phyloP scores from a whole-genome alignment of 1,139 yeast species.

The Spathaspora sp. region DNA sequence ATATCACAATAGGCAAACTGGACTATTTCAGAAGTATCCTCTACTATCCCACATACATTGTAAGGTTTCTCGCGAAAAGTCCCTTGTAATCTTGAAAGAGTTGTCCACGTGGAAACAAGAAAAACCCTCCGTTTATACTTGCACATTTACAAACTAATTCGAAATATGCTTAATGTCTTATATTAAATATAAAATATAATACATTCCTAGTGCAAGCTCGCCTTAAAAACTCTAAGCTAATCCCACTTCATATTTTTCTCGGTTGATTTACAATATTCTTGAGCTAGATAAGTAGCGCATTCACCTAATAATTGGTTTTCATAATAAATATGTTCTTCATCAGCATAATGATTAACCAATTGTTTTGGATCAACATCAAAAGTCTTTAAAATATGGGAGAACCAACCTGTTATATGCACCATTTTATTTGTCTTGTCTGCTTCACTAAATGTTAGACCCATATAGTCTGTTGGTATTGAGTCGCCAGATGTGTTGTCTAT shows the following conservation, averaged over 20 bases:
- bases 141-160: too few species aligned
- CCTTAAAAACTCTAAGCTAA: too few species aligned
- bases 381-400: constrained; percentile 14
- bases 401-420: constrained; percentile 18
- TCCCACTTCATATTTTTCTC: constrained; percentile 6
- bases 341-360: neutral
- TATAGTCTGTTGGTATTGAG: constrained; percentile 12
- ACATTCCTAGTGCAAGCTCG: too few species aligned
- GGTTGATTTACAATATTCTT: constrained; percentile 13
- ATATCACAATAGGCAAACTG: too few species aligned
- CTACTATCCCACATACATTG: too few species aligned
- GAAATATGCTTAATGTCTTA: too few species aligned
- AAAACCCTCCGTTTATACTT: too few species aligned
- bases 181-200: too few species aligned
- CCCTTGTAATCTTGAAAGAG: too few species aligned
- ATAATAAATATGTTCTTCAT: neutral
- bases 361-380: constrained; percentile 8
- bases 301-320: constrained; percentile 15
- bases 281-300: constrained; percentile 15
- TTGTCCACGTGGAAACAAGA: too few species aligned
- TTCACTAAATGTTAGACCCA: constrained; percentile 22
- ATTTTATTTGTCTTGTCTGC: constrained; percentile 21
- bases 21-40: too few species aligned
- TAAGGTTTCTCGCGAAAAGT: too few species aligned
- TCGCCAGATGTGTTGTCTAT: constrained; percentile 10